Evolutionary conservation across 441 rosid species (phyloP).

Genomic region (Populus hybrid): DNA sequence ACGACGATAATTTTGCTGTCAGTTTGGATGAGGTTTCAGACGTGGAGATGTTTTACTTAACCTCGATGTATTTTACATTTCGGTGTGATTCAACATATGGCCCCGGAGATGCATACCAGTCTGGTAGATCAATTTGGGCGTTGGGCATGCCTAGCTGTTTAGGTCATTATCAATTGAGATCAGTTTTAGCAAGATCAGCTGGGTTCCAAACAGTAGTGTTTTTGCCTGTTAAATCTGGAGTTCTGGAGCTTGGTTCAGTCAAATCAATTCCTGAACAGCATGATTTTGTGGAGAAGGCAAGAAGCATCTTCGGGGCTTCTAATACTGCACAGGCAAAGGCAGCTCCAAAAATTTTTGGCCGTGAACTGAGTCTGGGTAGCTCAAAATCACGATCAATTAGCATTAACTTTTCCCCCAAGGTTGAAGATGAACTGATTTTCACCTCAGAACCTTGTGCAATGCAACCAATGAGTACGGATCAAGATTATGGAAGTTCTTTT

Average conservation of each 20-base stretch:
- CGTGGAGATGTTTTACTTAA: conserved; percentile 84
- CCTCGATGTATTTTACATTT: conserved; percentile 88
- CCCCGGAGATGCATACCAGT: conserved; percentile 56
- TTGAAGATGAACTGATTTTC: conserved; percentile 57
- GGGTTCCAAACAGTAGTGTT: conserved; percentile 78
- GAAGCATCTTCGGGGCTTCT: conserved; percentile 44
- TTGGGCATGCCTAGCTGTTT: conserved; percentile 49
- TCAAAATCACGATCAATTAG: conserved; percentile 60
- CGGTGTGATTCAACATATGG: conserved; percentile 46
- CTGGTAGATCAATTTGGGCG: conserved; percentile 59
- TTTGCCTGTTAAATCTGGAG: conserved; percentile 74
- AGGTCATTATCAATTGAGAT: conserved; percentile 63
- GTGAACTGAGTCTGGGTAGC: conserved; percentile 70
- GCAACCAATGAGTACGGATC: conserved; percentile 45
- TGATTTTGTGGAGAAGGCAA: conserved; percentile 49
- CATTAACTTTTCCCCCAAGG: conserved; percentile 78
- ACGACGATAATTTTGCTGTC: conserved; percentile 48
- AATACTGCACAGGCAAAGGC: conserved; percentile 40
- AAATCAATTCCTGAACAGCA: conserved; percentile 54
- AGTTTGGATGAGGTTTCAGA: conserved; percentile 74
- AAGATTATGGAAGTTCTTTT: conserved; percentile 50
- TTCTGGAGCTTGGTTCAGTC: conserved; percentile 85
- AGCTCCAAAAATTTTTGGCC: conserved; percentile 69
- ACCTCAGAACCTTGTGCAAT: conserved; percentile 44
- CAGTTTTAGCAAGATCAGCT: conserved; percentile 65